Evolutionary conservation across 2,329 filamentous ascomycete species (phyloP), one percentile per base, ranked within the genome.

Genomic region (Ophiobolus disseminans): DNA sequence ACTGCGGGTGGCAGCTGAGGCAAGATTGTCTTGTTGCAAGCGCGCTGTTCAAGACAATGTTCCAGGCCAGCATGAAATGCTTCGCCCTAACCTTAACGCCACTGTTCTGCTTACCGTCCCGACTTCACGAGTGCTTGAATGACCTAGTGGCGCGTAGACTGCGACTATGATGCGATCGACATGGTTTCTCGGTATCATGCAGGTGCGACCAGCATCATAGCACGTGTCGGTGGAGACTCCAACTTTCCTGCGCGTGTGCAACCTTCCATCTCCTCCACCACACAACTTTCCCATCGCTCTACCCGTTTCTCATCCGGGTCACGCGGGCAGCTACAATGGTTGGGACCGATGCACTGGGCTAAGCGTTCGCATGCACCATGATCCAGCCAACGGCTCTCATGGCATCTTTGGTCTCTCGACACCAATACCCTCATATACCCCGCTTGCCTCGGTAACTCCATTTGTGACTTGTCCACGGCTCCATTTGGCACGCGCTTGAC

Each of bases 151-250:
- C 17, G 10, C 16, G 16, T 13, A 36, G 14, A 3, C n/a, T 20
- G 17, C 19, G 14, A 3, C n/a, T 20, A n/a, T 35, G 19, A 35
- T 25, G 40, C 20, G 30, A 42, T 16, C 25, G 38, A 47, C 44
- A 42, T 34, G 40, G 34, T 17, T 22, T 14, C 19, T 34, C 45
- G 35, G 23, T 19, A 39, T 22, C 35, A 22, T 34, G 46, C 46
- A 49, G 28, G 28, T 23, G 31, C 37, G 20, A 32, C 38, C 38
- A 36, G 34, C 48, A 45, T 44, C 31, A 28, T 37, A 28, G 38
- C 41, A 41, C 48, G 35, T 45, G 41, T 41, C 20, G 34, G 19
- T 37, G 21, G n/a, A 22, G 2, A 40, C 32, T 11, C 36, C 16
- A 26, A 35, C 21, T 40, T 22, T 10, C 32, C 25, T 34, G 34